These are phyloP conservation scores for Gorgonomyces haynaldii DNA, from an alignment of 192 early-diverging fungal species.

Conservation along the genomic window DNA sequence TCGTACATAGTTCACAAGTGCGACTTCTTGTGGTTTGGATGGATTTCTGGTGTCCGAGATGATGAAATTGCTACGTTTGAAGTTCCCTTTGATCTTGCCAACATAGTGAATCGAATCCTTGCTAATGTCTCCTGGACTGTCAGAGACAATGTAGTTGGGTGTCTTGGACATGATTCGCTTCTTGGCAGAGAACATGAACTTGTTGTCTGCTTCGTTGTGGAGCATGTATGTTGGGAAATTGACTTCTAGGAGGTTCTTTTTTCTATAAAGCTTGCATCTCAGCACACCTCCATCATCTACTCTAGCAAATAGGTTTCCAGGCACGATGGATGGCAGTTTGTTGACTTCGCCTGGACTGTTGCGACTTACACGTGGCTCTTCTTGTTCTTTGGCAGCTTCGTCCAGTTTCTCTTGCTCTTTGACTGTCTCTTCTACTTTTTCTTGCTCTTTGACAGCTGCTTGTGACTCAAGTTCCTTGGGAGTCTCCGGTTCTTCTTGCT, in stretches of 20 bases:
- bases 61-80: slow-evolving; percentile 43
- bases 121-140: slow-evolving; percentile 32
- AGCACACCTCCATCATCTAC: slow-evolving; percentile 28
- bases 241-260: slow-evolving; percentile 41
- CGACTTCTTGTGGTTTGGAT: slow-evolving; percentile 35
- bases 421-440: slow-evolving; percentile 1
- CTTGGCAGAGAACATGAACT: slow-evolving; percentile 40
- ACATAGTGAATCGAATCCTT: slow-evolving; percentile 49
- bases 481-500: slow-evolving; percentile 2
- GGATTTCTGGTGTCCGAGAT: slow-evolving; percentile 36
- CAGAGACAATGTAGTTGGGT: slow-evolving; percentile 47
- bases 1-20: slow-evolving; percentile 38
- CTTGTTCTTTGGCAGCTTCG: slow-evolving; percentile 1
- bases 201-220: slow-evolving; percentile 46
- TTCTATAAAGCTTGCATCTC: slow-evolving; percentile 40
- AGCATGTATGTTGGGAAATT: slow-evolving; percentile 41
- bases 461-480: not conserved
- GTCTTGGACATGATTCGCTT: slow-evolving; percentile 40
- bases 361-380: not conserved
- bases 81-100: slow-evolving; percentile 47
- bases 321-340: not conserved
- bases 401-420: slow-evolving; percentile 8
- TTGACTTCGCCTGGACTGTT: not conserved
- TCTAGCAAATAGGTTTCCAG: slow-evolving; percentile 11
- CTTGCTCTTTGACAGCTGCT: slow-evolving; percentile 1